These are phyloP conservation scores for Sporothrix schenckii DNA, from an alignment of 2,329 filamentous ascomycete species.

Conservation along the genomic window DNA sequence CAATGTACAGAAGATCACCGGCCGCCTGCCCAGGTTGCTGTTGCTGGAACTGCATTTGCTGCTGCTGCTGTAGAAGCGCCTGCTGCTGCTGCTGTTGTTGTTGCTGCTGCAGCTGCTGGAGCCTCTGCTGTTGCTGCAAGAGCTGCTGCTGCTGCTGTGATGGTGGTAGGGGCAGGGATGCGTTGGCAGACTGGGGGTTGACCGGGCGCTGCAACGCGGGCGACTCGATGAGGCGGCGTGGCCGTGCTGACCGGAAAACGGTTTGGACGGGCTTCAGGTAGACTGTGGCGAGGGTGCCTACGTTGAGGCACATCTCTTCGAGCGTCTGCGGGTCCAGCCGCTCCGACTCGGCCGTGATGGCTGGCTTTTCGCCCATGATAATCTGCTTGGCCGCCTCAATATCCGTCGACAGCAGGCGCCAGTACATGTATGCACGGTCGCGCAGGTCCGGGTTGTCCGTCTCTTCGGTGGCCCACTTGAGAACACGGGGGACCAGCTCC, in stretches of 20 bases:
- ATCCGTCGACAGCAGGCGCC: constrained; percentile 91
- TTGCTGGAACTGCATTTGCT: constrained; percentile 24
- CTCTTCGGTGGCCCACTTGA: constrained; percentile 98
- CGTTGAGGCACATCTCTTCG: constrained; percentile 95
- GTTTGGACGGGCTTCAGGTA: constrained; percentile 98
- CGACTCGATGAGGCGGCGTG: constrained; percentile 75
- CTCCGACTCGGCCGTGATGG: constrained; percentile 94
- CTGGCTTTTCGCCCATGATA: constrained; percentile 96
- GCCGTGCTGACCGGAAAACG: constrained; percentile 87
- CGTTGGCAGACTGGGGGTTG: constrained; percentile 41
- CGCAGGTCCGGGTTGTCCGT: constrained; percentile 98
- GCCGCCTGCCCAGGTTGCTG: neutral
- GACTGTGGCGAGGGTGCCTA: constrained; percentile 93
- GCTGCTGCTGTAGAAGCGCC: constrained; percentile 29
- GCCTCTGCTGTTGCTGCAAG: constrained; percentile 25
- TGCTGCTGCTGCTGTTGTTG: constrained; percentile 32
- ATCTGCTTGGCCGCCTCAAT: constrained; percentile 82
- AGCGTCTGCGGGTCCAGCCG: constrained; percentile 87
- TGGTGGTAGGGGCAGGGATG: constrained; percentile 38
- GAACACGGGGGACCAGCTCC: constrained; percentile 86
- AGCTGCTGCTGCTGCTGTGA: constrained; percentile 31
- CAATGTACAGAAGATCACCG: constrained; percentile 43
- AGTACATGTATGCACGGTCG: constrained; percentile 98
- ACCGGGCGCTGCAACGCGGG: constrained; percentile 81
- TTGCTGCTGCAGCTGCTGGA: constrained; percentile 28